A percentile compares a stretch with the other conserved stretches of the same genome.
phyloP scores from a whole-genome alignment of 2,329 filamentous ascomycete species.

The Lecanicillium sp. region DNA sequence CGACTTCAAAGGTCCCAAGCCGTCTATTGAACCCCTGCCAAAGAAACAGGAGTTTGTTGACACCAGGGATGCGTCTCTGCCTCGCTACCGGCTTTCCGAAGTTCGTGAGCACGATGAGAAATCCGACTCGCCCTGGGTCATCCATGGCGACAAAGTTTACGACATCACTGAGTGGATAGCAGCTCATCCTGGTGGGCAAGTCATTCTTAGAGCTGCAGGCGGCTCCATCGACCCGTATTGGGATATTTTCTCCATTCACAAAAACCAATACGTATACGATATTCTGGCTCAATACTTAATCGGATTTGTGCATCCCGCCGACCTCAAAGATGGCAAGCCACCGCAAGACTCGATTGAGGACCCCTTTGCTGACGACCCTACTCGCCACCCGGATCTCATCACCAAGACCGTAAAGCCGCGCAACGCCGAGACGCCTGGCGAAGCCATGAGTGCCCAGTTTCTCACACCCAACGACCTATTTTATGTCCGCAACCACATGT shows the following conservation, averaged over 20 bases:
- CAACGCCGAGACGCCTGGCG: conserved; percentile 54
- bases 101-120: conserved; percentile 47
- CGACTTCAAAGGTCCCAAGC: conserved; percentile 1
- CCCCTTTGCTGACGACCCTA: conserved; percentile 50
- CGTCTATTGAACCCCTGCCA: neutral
- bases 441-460: conserved; percentile 43
- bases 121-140: conserved; percentile 56
- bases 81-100: conserved; percentile 45
- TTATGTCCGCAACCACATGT: conserved; percentile 59
- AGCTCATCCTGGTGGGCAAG: conserved; percentile 60
- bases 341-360: conserved; percentile 51
- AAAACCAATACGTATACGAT: conserved; percentile 56
- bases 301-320: conserved; percentile 52
- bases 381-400: conserved; percentile 44
- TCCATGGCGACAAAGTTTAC: conserved; percentile 59
- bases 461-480: conserved; percentile 51
- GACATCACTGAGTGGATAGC: conserved; percentile 64
- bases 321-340: conserved; percentile 53
- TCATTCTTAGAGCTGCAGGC: conserved; percentile 61
- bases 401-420: conserved; percentile 50
- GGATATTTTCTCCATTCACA: conserved; percentile 65
- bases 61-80: conserved; percentile 35
- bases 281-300: conserved; percentile 61
- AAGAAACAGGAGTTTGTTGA: conserved; percentile 14
- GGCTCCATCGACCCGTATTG: conserved; percentile 62